A percentile compares a stretch with the other conserved stretches of the same genome.
Evolutionary conservation across 305 asterid species (phyloP).

Genomic region (Coffea humblotiana): DNA sequence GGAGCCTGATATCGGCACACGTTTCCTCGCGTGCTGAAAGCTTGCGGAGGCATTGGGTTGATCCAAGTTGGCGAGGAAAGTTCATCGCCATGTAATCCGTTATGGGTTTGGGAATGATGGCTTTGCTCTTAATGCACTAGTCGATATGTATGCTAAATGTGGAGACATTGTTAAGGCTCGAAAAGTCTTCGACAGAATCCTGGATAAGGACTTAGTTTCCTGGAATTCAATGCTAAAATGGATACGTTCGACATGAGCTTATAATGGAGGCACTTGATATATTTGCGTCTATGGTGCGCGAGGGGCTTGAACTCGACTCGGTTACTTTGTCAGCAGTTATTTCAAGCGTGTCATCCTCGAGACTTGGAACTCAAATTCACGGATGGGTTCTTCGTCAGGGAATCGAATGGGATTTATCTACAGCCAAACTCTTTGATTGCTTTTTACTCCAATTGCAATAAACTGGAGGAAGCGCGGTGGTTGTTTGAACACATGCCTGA

Average conservation of each 20-base stretch:
- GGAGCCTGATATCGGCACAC: constrained; percentile 73
- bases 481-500: constrained; percentile 59
- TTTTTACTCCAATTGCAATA: constrained; percentile 51
- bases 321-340: constrained; percentile 61
- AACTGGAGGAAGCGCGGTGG: constrained; percentile 42
- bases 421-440: constrained; percentile 63
- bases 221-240: constrained; percentile 83
- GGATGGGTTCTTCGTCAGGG: constrained; percentile 71
- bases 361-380: constrained; percentile 60
- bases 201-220: constrained; percentile 58
- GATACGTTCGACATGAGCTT: constrained; percentile 66
- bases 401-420: constrained; percentile 48
- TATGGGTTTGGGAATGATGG: constrained; percentile 54
- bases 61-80: constrained; percentile 76
- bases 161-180: constrained; percentile 76
- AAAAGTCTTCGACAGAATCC: constrained; percentile 51
- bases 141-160: constrained; percentile 84
- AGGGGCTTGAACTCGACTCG: constrained; percentile 54
- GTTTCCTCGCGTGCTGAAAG: constrained; percentile 84
- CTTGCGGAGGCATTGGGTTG: constrained; percentile 78
- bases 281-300: constrained; percentile 44
- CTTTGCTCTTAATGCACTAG: constrained; percentile 64
- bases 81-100: constrained; percentile 74
- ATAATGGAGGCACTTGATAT: constrained; percentile 41
- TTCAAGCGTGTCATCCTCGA: constrained; percentile 25